These are phyloP conservation scores for Colletotrichum magnum DNA, from an alignment of 2,329 filamentous ascomycete species.

Conservation along the genomic window DNA sequence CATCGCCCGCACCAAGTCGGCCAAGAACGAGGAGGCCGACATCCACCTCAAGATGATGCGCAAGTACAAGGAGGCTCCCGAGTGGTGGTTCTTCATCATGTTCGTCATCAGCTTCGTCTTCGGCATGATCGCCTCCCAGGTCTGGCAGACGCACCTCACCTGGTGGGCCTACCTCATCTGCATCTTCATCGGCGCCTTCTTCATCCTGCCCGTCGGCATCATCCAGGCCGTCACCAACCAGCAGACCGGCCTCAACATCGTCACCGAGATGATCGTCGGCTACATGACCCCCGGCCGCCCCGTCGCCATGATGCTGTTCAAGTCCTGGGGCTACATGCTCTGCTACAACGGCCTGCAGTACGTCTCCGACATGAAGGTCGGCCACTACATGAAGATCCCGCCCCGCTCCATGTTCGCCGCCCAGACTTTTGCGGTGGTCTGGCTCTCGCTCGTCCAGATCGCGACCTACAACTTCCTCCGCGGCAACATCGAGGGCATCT, in stretches of 20 bases:
- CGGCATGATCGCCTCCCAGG: constrained; percentile 53
- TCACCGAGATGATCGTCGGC: constrained; percentile 64
- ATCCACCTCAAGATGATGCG: constrained; percentile 69
- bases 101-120: constrained; percentile 65
- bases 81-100: constrained; percentile 70
- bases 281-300: constrained; percentile 64
- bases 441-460: constrained; percentile 56
- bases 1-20: constrained; percentile 48
- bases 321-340: constrained; percentile 62
- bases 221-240: constrained; percentile 65
- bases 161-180: constrained; percentile 60
- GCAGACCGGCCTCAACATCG: constrained; percentile 62
- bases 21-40: constrained; percentile 60
- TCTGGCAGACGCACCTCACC: constrained; percentile 57
- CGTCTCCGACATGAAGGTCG: constrained; percentile 65
- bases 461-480: constrained; percentile 56
- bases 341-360: constrained; percentile 63
- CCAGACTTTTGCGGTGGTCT: constrained; percentile 58
- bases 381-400: constrained; percentile 68
- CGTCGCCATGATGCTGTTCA: constrained; percentile 66
- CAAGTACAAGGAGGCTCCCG: constrained; percentile 67
- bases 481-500: constrained; percentile 67
- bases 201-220: constrained; percentile 60
- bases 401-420: constrained; percentile 64
- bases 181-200: constrained; percentile 56